Evolutionary conservation across 257 asterid species (phyloP), one percentile per base, ranked within the genome.

Genomic region (Fraxinus cuspidata): DNA sequence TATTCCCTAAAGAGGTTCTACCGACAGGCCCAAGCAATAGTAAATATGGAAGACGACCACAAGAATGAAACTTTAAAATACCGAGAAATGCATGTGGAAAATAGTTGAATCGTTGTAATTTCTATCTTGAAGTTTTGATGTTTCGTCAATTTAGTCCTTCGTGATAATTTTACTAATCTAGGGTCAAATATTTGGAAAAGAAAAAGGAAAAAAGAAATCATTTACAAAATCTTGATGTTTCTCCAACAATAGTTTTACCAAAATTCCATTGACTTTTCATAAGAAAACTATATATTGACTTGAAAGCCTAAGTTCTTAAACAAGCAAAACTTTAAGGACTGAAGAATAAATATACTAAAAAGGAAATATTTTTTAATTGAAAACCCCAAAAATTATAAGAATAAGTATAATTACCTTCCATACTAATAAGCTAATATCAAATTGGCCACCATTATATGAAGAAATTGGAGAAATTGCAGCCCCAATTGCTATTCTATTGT

Each of bases 391-490:
- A 63, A 3, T 21, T 60, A 23, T 60, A 60, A 63, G 5, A 25
- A 42, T 2, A 10, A 40, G 10, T n/a, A 15, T 77, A 68, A 49
- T 83, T 89, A 94, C 98, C 98, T 94, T 94, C 98, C 98, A 92
- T 6, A 94, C 84, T 76, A 94, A 74, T 72, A 94, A 83, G 86
- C 92, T 94, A 77, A 94, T 92, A 80, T 94, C 98, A 79, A 90
- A 94, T 90, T 94, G 98, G 9, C 96, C 96, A 47, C 92, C 96
- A 66, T 76, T 84, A 32, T 86, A 94, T 0, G 96, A 74, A n/a
- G 98, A 94, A 13, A 89, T 87, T 2, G 98, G 98, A 37, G 98
- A 94, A 82, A 94, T 94, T 1, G 98, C 98, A 1, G 97, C 98
- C 28, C 98, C 98, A 76, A 92, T 92, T 34, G 98, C 98, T 68